Percentiles rank a stretch among this genome's conserved stretches.
Evolutionary conservation across 495 filamentous ascomycete species (phyloP).

Genomic region (Hypoxylon fragiforme): DNA sequence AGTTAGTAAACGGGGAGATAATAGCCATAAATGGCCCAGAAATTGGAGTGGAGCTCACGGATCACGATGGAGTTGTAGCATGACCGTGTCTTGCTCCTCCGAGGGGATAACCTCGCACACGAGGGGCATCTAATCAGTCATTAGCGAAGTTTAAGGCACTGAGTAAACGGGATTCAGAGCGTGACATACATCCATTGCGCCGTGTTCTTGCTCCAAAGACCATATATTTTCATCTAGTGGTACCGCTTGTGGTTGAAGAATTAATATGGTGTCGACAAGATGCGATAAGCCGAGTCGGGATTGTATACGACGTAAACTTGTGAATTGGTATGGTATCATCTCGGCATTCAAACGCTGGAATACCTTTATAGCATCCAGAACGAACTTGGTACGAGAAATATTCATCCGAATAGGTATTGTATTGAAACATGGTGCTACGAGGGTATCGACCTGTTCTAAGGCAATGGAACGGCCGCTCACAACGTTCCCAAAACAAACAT

Average conservation of each 20-base stretch:
- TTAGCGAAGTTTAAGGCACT: conserved; percentile 18
- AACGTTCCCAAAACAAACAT: conserved; percentile 84
- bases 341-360: conserved; percentile 62
- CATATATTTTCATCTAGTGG: conserved; percentile 63
- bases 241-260: conserved; percentile 63
- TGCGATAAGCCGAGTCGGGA: conserved; percentile 41
- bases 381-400: conserved; percentile 45
- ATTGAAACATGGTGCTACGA: conserved; percentile 87
- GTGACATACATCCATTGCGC: conserved; percentile 70
- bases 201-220: conserved; percentile 66
- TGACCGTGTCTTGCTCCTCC: conserved; percentile 44
- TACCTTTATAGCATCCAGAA: conserved; percentile 55
- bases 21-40: neutral
- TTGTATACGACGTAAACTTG: conserved; percentile 67
- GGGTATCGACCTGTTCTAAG: conserved; percentile 64
- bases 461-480: conserved; percentile 71
- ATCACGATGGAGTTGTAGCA: conserved; percentile 51
- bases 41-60: conserved; percentile 34
- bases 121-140: conserved; percentile 55
- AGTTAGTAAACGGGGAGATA: no score
- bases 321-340: conserved; percentile 66
- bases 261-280: conserved; percentile 76
- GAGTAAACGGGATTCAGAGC: neutral
- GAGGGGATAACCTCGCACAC: conserved; percentile 68
- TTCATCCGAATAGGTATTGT: conserved; percentile 76